phyloP scores from a whole-genome alignment of 2,329 filamentous ascomycete species.

The Aspergillus novofumigatus region DNA sequence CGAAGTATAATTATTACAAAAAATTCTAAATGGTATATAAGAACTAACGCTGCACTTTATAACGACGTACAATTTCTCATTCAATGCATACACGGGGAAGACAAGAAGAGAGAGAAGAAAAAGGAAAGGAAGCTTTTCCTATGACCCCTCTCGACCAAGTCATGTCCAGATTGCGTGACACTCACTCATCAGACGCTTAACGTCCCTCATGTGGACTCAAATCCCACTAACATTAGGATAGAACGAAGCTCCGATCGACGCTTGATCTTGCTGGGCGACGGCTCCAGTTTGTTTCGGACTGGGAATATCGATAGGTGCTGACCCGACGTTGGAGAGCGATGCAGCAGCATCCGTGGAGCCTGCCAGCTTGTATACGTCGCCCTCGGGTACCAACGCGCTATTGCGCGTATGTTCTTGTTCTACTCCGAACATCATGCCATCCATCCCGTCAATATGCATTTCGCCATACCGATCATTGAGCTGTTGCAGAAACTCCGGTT shows the following conservation, averaged over 20 bases:
- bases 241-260: not conserved
- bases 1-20: not conserved
- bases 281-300: conserved; percentile 13
- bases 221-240: conserved; percentile 2
- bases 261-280: conserved; percentile 1
- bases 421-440: conserved; percentile 22
- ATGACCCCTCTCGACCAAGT: not conserved
- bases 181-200: not conserved
- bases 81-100: not conserved
- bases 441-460: conserved; percentile 27
- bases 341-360: conserved; percentile 1
- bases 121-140: not conserved
- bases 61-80: not conserved
- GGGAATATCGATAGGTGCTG: conserved; percentile 19
- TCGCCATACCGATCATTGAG: conserved; percentile 33
- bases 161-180: not conserved
- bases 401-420: conserved; percentile 6
- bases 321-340: conserved; percentile 3
- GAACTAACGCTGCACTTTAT: not conserved
- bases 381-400: conserved; percentile 2
- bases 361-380: not conserved
- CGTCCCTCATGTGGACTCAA: not conserved
- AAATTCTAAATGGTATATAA: not conserved
- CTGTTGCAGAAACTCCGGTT: conserved; percentile 35
- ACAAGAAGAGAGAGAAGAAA: not conserved